Conservation (phyloP, 2,329 filamentous ascomycete species). For the Colletotrichum tropicicola region DNA sequence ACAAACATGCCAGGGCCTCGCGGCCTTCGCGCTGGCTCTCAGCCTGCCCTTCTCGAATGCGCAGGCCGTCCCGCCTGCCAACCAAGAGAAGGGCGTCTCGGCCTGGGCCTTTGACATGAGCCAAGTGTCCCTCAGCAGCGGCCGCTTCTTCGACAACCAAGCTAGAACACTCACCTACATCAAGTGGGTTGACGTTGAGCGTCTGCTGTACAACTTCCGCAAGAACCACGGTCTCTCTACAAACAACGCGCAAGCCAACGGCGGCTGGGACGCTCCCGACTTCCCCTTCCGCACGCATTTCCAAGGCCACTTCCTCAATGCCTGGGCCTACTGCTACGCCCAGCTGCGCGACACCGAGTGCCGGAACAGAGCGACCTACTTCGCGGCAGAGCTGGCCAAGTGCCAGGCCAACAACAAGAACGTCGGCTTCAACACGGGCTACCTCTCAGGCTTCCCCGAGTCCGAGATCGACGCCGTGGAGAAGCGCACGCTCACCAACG, state of each 20-base stretch:
- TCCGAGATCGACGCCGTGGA: slow-evolving; percentile 57
- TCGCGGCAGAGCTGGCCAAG: slow-evolving; percentile 56
- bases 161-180: slow-evolving; percentile 56
- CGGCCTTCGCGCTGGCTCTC: background rate
- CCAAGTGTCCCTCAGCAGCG: slow-evolving; percentile 46
- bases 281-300: slow-evolving; percentile 62
- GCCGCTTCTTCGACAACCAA: slow-evolving; percentile 54
- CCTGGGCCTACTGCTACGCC: slow-evolving; percentile 59
- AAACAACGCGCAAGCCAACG: slow-evolving; percentile 52
- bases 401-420: slow-evolving; percentile 59
- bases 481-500: slow-evolving; percentile 50
- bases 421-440: slow-evolving; percentile 53
- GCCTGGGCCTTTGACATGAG: slow-evolving; percentile 49
- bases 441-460: slow-evolving; percentile 61
- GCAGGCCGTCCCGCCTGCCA: slow-evolving; percentile 37
- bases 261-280: slow-evolving; percentile 62
- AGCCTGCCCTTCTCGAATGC: background rate
- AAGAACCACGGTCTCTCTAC: slow-evolving; percentile 55
- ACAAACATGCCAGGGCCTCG: background rate
- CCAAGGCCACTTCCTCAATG: slow-evolving; percentile 60
- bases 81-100: slow-evolving; percentile 41
- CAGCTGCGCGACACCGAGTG: slow-evolving; percentile 51
- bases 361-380: slow-evolving; percentile 52
- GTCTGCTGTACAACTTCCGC: slow-evolving; percentile 59
- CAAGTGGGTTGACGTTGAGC: slow-evolving; percentile 52